These are phyloP conservation scores for Rhodotorula sp. DNA, from an alignment of 1,284 basidiomycete genomes.

Conservation along the genomic window DNA sequence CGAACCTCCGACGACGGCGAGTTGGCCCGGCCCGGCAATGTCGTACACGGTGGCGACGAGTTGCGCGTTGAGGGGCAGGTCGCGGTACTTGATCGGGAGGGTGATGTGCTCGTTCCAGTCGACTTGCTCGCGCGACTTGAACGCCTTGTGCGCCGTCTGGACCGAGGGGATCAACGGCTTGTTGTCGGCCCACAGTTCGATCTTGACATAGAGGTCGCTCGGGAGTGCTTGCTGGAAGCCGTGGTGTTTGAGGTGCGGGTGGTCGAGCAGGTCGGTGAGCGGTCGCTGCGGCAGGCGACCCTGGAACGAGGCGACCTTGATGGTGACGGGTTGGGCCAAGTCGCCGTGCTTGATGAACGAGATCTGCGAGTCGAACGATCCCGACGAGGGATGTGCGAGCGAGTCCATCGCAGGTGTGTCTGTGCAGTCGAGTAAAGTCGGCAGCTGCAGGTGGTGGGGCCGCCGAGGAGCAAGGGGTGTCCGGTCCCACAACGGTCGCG, in stretches of 20 bases:
- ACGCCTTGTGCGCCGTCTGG: slow-evolving; percentile 87
- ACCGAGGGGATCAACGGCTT: slow-evolving; percentile 87
- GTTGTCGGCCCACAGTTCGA: slow-evolving; percentile 87
- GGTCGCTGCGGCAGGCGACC: slow-evolving; percentile 17
- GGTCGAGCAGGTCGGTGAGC: slow-evolving; percentile 19
- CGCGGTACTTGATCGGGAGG: slow-evolving; percentile 85
- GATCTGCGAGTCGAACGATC: slow-evolving; percentile 49
- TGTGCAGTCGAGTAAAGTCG: no score
- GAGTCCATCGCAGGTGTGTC: slow-evolving; percentile 5
- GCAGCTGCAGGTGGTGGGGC: no score
- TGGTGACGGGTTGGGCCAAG: slow-evolving; percentile 77
- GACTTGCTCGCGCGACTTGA: slow-evolving; percentile 68
- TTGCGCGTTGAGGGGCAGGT: slow-evolving; percentile 82
- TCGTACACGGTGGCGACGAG: slow-evolving; percentile 95
- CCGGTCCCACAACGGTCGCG: no score
- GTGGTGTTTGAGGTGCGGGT: slow-evolving; percentile 29
- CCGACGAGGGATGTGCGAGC: slow-evolving; percentile 11
- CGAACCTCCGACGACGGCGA: slow-evolving; percentile 76
- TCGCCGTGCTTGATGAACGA: slow-evolving; percentile 86
- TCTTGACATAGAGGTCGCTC: slow-evolving; percentile 87
- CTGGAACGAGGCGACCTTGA: slow-evolving; percentile 60
- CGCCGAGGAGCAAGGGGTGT: no score
- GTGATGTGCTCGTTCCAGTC: slow-evolving; percentile 94
- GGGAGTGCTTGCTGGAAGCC: slow-evolving; percentile 64
- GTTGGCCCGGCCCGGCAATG: slow-evolving; percentile 66